Evolutionary conservation across 257 asterid species (phyloP), one percentile per base, ranked within the genome.

Genomic region (Cordia subcordata): DNA sequence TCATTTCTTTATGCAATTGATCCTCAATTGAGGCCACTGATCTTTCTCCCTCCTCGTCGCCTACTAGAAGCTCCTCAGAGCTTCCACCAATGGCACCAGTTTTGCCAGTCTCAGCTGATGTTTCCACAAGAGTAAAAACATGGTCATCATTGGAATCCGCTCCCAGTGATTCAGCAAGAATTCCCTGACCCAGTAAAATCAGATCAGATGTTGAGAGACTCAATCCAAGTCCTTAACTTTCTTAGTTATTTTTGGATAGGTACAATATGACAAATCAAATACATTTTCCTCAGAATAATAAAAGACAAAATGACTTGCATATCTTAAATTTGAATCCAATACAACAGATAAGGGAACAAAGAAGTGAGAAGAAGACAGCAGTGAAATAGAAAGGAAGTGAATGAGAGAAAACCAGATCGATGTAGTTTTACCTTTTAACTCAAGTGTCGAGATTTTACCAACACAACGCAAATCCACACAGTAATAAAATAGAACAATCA

Each of bases 1-100:
- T 84, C 97, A 93, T 93, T 82, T 93, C 97, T 80, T 86, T 89
- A 35, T 71, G 94, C 64, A 93, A 71, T 72, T 89, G 97, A 67
- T 93, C 97, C 80, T 93, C 97, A 50, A 82, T 85, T 56, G 97
- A 89, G 69, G 96, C 94, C 49, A 89, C 96, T 18, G 96, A 79
- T 63, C 80, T 71, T 59, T 85, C 96, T 61, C 85, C 87, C 13
- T 93, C 97, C 66, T 89, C 99, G 54, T 92, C 99, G 49, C 89
- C 94, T 15, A 56, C 79, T 51, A 81, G 75, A 64, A 92, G 82
- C 76, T 93, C 99, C 75, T 93, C 99, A 58, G 80, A 65, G 76
- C 71, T 55, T 62, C 86, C 89, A 64, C 72, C 58, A 68, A 57
- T 70, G 45, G 62, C 75, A 53, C 83, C 93, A 75, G 78, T 69